Percentiles rank a stretch among this genome's conserved stretches.
phyloP scores from a whole-genome alignment of 495 filamentous ascomycete genomes.

The Hypoxylon cercidicola region DNA sequence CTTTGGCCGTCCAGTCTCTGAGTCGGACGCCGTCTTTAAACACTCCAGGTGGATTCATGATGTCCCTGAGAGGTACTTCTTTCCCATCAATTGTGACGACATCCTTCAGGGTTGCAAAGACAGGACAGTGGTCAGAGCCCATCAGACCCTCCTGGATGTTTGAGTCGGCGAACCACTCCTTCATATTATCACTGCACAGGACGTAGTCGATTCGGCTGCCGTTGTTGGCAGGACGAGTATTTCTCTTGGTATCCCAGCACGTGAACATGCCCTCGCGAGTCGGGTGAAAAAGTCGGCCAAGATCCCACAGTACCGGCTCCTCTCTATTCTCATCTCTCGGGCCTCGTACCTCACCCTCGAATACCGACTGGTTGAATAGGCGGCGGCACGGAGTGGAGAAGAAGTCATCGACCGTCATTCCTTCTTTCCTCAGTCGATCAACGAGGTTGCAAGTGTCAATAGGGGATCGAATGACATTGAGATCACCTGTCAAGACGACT shows the following conservation, averaged over 20 bases:
- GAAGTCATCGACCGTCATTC: slow-evolving; percentile 72
- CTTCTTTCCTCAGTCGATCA: slow-evolving; percentile 76
- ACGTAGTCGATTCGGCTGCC: slow-evolving; percentile 95
- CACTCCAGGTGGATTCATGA: slow-evolving; percentile 82
- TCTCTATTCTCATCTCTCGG: slow-evolving; percentile 78
- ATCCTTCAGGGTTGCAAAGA: slow-evolving; percentile 81
- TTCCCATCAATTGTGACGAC: slow-evolving; percentile 62
- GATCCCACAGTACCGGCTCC: slow-evolving; percentile 81
- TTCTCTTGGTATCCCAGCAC: slow-evolving; percentile 89
- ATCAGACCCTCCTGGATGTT: slow-evolving; percentile 96
- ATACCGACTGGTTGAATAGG: slow-evolving; percentile 85
- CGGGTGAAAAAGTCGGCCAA: slow-evolving; percentile 85
- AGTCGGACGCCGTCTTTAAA: slow-evolving; percentile 76
- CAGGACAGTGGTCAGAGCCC: slow-evolving; percentile 97
- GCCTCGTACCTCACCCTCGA: slow-evolving; percentile 75
- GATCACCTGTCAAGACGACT: slow-evolving; percentile 86
- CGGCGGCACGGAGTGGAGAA: slow-evolving; percentile 78
- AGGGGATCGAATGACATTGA: slow-evolving; percentile 84
- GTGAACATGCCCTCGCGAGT: slow-evolving; percentile 90
- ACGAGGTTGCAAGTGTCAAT: slow-evolving; percentile 77
- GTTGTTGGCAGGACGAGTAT: slow-evolving; percentile 89
- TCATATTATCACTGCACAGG: slow-evolving; percentile 82
- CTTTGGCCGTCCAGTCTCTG: slow-evolving; percentile 71
- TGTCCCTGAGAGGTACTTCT: slow-evolving; percentile 69
- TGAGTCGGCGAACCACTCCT: slow-evolving; percentile 83